These are phyloP conservation scores for Alternaria solani DNA, from an alignment of 2,329 filamentous ascomycete genomes.

Conservation along the genomic window DNA sequence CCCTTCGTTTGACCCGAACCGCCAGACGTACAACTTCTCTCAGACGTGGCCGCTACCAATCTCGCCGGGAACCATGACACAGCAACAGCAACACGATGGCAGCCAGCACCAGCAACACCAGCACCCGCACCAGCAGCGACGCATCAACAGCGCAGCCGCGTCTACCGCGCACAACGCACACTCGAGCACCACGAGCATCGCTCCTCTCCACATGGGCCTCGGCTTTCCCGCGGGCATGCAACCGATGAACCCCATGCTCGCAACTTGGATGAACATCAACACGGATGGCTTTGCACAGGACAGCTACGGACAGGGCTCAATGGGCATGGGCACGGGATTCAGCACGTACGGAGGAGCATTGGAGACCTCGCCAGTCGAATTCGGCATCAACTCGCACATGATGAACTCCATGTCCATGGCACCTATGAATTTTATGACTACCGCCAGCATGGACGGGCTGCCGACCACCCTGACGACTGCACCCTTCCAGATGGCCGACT, in stretches of 20 bases:
- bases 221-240: constrained; percentile 45
- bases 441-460: constrained; percentile 54
- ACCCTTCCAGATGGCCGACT: constrained; percentile 66
- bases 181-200: constrained; percentile 39
- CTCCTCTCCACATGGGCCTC: constrained; percentile 47
- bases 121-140: constrained; percentile 36
- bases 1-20: constrained; percentile 48
- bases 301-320: constrained; percentile 31
- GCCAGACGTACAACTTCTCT: constrained; percentile 41
- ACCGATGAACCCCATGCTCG: constrained; percentile 47
- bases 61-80: constrained; percentile 47
- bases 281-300: constrained; percentile 43
- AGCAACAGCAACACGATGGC: constrained; percentile 27
- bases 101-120: constrained; percentile 26
- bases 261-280: constrained; percentile 56
- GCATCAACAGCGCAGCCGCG: constrained; percentile 39
- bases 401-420: constrained; percentile 20
- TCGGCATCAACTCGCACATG: constrained; percentile 52
- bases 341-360: constrained; percentile 52
- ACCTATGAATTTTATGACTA: constrained; percentile 44
- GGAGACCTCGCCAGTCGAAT: constrained; percentile 58
- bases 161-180: constrained; percentile 32
- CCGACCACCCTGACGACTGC: constrained; percentile 53
- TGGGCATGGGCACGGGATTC: constrained; percentile 50
- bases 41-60: constrained; percentile 51